These are phyloP conservation scores for Wickerhamiella dianesei DNA, from an alignment of 805 yeast genomes.

Conservation along the genomic window DNA sequence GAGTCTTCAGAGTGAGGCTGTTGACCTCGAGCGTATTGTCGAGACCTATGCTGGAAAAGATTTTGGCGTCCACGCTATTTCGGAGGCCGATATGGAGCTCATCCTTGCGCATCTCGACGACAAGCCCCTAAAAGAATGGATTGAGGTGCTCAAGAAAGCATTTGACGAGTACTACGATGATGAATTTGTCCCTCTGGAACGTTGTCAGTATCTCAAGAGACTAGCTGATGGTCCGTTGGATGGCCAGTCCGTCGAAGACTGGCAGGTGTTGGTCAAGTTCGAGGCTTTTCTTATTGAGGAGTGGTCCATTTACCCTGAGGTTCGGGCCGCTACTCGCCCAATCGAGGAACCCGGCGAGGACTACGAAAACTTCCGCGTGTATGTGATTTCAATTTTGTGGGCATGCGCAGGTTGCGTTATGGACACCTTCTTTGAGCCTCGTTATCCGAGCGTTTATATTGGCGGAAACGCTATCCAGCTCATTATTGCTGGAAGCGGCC, in stretches of 20 bases:
- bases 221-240: neutral
- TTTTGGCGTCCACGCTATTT: neutral
- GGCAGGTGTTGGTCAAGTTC: conserved; percentile 18
- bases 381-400: conserved; percentile 38
- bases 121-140: conserved; percentile 27
- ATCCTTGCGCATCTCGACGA: conserved; percentile 16
- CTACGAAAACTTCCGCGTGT: conserved; percentile 40
- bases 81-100: conserved; percentile 9
- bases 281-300: conserved; percentile 32
- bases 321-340: conserved; percentile 42
- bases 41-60: neutral
- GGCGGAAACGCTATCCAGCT: conserved; percentile 43
- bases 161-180: conserved; percentile 34
- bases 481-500: conserved; percentile 48
- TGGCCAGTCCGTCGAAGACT: conserved; percentile 11
- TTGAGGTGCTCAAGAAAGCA: conserved; percentile 30
- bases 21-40: neutral
- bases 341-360: conserved; percentile 33
- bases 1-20: neutral
- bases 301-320: conserved; percentile 50
- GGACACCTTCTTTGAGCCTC: conserved; percentile 45
- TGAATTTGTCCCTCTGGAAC: neutral
- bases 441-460: conserved; percentile 40
- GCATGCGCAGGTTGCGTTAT: conserved; percentile 42
- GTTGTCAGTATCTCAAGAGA: neutral